Conservation (phyloP, 2,329 filamentous ascomycete species). For the Septoria petroselini region DNA sequence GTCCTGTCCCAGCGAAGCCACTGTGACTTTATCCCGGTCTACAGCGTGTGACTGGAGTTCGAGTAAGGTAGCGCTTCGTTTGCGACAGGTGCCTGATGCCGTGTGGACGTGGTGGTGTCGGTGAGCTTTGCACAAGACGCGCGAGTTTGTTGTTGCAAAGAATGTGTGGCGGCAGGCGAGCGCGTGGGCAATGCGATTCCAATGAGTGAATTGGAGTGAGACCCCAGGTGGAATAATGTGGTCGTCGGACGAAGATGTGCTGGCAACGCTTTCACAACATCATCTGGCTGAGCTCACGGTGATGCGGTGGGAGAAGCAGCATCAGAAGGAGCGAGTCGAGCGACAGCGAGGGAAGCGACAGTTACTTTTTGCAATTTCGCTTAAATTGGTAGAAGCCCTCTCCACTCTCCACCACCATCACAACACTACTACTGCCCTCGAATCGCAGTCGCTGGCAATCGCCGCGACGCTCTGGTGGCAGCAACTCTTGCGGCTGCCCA, state of each 20-base stretch:
- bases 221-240: slow-evolving; percentile 23
- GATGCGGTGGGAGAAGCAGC: slow-evolving; percentile 5
- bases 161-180: slow-evolving; percentile 16
- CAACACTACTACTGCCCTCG: too few relatives aligned
- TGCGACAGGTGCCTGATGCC: slow-evolving; percentile 8
- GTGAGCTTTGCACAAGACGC: slow-evolving; percentile 13
- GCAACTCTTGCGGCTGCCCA: too few relatives aligned
- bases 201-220: slow-evolving; percentile 20
- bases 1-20: slow-evolving; percentile 27
- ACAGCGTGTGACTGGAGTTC: background rate
- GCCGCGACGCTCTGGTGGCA: too few relatives aligned
- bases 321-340: slow-evolving; percentile 4
- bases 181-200: slow-evolving; percentile 19
- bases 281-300: slow-evolving; percentile 9
- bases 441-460: too few relatives aligned
- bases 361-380: too few relatives aligned
- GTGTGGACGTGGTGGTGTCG: slow-evolving; percentile 11
- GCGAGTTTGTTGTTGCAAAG: slow-evolving; percentile 15
- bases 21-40: slow-evolving; percentile 21
- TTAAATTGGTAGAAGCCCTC: too few relatives aligned
- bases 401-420: too few relatives aligned
- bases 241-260: slow-evolving; percentile 8
- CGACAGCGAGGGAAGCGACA: background rate
- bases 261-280: slow-evolving; percentile 19
- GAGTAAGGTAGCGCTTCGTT: background rate